These are phyloP conservation scores for Euphrasia confusa DNA, from an alignment of 257 asterid genomes.

Conservation along the genomic window DNA sequence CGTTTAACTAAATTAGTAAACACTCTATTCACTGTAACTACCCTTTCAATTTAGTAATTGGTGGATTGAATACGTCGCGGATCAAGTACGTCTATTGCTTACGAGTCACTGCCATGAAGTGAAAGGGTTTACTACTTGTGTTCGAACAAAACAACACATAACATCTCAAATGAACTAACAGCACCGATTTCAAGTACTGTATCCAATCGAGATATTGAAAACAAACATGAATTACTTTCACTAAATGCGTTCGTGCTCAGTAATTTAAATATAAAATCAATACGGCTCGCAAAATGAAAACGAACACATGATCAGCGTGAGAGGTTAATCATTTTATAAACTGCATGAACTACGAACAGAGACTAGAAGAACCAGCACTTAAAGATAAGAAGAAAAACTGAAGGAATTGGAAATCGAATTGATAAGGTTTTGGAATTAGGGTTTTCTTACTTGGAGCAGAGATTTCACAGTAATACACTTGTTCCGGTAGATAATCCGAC, in stretches of 20 bases:
- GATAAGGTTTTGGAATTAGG: background rate
- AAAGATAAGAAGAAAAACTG: background rate
- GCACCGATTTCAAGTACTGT: background rate
- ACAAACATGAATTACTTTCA: background rate
- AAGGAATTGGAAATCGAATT: background rate
- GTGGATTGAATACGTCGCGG: background rate
- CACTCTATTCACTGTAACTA: background rate
- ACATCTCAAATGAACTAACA: slow-evolving; percentile 1
- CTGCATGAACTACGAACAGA: background rate
- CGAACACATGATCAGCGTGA: background rate
- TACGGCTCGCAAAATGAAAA: background rate
- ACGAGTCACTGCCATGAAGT: too few relatives aligned
- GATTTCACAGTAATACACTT: background rate
- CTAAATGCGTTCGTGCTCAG: background rate
- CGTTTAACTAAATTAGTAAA: background rate
- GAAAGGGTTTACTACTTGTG: too few relatives aligned
- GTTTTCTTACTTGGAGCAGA: background rate
- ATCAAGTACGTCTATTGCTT: background rate
- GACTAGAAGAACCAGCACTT: background rate
- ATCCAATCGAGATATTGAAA: slow-evolving; percentile 17
- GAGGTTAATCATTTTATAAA: background rate
- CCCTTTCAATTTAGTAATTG: background rate
- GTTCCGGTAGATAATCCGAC: background rate
- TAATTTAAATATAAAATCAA: too few relatives aligned
- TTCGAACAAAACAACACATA: background rate